These are phyloP conservation scores for Tetrahymena malaccensis DNA, from an alignment of 73 alveolate species.

Conservation along the genomic window DNA sequence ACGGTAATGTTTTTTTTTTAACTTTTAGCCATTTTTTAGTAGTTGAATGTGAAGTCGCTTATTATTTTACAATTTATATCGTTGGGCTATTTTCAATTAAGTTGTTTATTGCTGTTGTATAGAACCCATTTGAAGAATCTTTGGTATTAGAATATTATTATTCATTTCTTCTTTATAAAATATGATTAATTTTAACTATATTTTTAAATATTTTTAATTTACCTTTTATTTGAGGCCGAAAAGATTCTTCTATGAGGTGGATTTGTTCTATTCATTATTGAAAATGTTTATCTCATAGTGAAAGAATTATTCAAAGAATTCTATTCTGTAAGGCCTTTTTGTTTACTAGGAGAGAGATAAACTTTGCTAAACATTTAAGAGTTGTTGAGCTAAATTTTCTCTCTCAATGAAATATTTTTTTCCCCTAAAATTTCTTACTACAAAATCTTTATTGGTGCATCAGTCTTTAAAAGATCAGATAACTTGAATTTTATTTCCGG, in stretches of 20 bases:
- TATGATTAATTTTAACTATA: no score
- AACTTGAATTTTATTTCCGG: neutral
- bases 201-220: neutral
- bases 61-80: neutral
- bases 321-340: neutral
- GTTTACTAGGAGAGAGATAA: neutral
- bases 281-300: neutral
- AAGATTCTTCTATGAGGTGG: neutral
- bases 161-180: no score
- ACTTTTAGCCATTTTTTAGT: neutral
- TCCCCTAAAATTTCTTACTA: neutral
- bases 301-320: neutral
- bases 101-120: neutral
- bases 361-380: neutral
- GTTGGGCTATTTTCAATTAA: neutral
- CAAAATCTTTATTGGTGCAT: neutral
- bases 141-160: neutral
- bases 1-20: neutral
- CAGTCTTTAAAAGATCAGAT: neutral
- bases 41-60: neutral
- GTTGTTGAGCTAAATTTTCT: neutral
- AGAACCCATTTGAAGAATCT: neutral
- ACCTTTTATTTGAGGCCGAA: neutral
- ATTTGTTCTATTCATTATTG: neutral
- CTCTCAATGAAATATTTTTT: neutral